These are phyloP conservation scores for Aureobasidium sp. DNA, from an alignment of 2,329 filamentous ascomycete species.

Conservation along the genomic window DNA sequence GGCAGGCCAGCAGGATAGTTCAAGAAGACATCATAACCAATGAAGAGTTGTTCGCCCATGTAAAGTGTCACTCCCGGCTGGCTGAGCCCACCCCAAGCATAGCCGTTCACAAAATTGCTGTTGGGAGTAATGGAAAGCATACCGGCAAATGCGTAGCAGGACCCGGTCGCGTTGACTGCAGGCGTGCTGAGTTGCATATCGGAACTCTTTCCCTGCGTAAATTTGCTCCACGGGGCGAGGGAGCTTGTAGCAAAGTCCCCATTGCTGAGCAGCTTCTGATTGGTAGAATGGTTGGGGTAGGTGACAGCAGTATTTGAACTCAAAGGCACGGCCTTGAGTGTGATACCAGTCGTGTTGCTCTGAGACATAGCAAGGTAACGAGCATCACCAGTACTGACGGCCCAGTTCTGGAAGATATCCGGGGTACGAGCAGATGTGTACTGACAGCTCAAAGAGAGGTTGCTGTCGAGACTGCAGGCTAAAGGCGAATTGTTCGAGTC, in stretches of 20 bases:
- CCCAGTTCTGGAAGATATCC: background rate
- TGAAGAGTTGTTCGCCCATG: conserved; percentile 6
- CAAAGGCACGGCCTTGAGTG: conserved; percentile 1
- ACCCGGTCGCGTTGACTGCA: background rate
- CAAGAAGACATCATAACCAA: conserved; percentile 3
- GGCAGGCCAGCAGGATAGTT: conserved; percentile 12
- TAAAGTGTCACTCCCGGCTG: conserved; percentile 6
- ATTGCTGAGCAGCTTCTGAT: conserved; percentile 6
- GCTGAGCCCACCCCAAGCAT: conserved; percentile 1
- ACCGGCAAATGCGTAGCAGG: conserved; percentile 14
- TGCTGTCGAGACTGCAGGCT: conserved; percentile 2
- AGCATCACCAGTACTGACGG: background rate
- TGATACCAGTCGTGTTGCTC: background rate
- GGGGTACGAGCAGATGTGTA: conserved; percentile 1
- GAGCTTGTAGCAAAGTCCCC: background rate
- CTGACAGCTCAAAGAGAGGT: conserved; percentile 6
- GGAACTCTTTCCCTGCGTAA: conserved; percentile 5
- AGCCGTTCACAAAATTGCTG: conserved; percentile 11
- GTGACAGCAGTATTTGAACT: background rate
- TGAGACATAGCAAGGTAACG: conserved; percentile 14
- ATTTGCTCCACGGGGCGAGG: background rate
- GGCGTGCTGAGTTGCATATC: background rate
- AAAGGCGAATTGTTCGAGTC: conserved; percentile 2
- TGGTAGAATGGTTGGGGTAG: conserved; percentile 3
- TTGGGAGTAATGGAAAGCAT: conserved; percentile 1